Evolutionary conservation across 805 yeast genomes (phyloP).

Genomic region (Candida tammaniensis): DNA sequence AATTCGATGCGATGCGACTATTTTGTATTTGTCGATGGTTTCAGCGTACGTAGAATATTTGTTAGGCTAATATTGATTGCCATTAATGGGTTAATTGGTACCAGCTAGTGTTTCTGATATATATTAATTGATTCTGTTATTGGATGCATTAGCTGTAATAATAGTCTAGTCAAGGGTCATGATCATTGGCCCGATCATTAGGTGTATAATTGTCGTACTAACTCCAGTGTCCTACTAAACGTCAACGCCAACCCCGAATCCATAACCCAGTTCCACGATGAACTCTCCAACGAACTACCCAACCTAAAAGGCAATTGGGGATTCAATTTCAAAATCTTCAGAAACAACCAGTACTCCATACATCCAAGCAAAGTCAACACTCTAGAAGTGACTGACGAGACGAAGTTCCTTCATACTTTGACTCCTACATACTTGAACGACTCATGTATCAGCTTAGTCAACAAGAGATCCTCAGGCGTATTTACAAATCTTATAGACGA

Average conservation of each 20-base stretch:
- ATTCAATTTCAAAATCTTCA: slow-evolving; percentile 63
- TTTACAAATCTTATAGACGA: slow-evolving; percentile 34
- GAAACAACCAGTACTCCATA: slow-evolving; percentile 56
- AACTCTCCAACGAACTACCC: slow-evolving; percentile 66
- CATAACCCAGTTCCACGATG: slow-evolving; percentile 68
- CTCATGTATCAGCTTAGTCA: slow-evolving; percentile 47
- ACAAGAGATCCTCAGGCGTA: slow-evolving; percentile 38
- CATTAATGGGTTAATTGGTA: no score
- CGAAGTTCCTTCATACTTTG: slow-evolving; percentile 49
- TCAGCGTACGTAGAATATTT: slow-evolving; percentile 32
- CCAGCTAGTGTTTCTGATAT: no score
- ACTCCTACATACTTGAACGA: slow-evolving; percentile 49
- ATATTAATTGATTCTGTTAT: no score
- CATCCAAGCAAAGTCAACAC: slow-evolving; percentile 36
- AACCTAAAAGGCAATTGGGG: slow-evolving; percentile 61
- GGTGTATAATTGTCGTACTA: no score
- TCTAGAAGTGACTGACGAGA: slow-evolving; percentile 29
- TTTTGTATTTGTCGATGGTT: slow-evolving; percentile 26
- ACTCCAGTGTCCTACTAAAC: slow-evolving; percentile 35
- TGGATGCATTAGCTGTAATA: no score
- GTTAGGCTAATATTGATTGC: not conserved
- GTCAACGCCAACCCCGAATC: slow-evolving; percentile 51
- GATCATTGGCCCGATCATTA: no score
- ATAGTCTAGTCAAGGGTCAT: no score
- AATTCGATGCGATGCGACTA: slow-evolving; percentile 2